These are phyloP conservation scores for Saccharomyces kudriavzevii DNA, from an alignment of 805 yeast species.

Conservation along the genomic window DNA sequence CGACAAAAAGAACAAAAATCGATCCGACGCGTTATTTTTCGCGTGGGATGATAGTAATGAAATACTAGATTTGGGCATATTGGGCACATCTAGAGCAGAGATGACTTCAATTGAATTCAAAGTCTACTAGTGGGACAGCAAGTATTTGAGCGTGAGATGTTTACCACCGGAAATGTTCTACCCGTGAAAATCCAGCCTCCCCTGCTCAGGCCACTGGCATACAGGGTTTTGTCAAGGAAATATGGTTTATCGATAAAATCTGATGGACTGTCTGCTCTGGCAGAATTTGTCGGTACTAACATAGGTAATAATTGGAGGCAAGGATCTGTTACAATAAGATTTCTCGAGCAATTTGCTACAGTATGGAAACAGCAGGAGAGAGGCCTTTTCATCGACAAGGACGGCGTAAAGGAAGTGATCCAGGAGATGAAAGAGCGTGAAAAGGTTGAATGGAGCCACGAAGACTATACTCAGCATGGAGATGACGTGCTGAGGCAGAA, in stretches of 20 bases:
- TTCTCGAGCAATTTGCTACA: conserved; percentile 67
- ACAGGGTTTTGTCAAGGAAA: conserved; percentile 81
- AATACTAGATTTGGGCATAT: not conserved
- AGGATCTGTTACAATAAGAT: conserved; percentile 19
- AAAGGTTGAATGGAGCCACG: conserved; percentile 13
- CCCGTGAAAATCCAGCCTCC: conserved; percentile 77
- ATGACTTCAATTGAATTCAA: not conserved
- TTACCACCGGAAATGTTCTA: conserved; percentile 34
- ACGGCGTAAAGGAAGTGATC: conserved; percentile 54
- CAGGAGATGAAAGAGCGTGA: conserved; percentile 42
- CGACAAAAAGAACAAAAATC: not conserved
- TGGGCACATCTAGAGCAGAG: not conserved
- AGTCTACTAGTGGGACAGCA: not conserved
- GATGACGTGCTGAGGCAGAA: not conserved
- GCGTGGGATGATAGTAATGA: not conserved
- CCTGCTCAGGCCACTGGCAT: conserved; percentile 83
- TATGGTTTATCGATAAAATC: conserved; percentile 87
- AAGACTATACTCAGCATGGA: not conserved
- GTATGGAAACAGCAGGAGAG: conserved; percentile 85
- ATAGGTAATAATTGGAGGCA: conserved; percentile 83
- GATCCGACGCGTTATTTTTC: not conserved
- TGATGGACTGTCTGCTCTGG: conserved; percentile 64
- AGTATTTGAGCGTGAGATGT: conserved; percentile 7
- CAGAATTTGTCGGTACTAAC: conserved; percentile 64
- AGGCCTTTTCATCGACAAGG: conserved; percentile 78